A percentile compares a stretch with the other conserved stretches of the same genome.
Conservation (phyloP, 805 yeast species). For the Citeromyces matritensis region DNA sequence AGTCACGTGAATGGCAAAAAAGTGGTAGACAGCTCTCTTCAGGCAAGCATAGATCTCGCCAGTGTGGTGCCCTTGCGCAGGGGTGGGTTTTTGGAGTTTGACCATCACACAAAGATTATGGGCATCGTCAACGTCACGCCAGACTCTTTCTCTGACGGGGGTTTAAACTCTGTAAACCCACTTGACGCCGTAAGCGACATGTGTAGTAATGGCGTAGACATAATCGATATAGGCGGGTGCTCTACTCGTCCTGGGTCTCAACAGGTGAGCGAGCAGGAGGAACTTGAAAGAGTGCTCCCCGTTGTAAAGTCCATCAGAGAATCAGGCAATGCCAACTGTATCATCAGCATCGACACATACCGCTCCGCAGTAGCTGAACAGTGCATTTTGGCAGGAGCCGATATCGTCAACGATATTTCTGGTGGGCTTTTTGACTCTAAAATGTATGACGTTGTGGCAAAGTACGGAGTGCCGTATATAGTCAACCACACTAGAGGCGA, state of each 20-base stretch:
- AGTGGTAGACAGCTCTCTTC: constrained; percentile 17
- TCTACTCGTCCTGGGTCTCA: constrained; percentile 80
- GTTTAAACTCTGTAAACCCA: constrained; percentile 16
- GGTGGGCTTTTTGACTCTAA: constrained; percentile 58
- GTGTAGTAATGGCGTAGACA: constrained; percentile 47
- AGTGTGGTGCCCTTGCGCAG: constrained; percentile 30
- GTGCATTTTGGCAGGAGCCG: constrained; percentile 66
- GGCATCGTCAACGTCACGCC: constrained; percentile 84
- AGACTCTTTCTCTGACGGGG: constrained; percentile 93
- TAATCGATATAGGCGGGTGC: constrained; percentile 88
- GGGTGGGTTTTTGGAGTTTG: constrained; percentile 20
- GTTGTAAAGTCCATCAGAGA: constrained; percentile 45
- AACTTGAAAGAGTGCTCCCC: constrained; percentile 56
- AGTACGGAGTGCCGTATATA: constrained; percentile 60
- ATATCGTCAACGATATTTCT: constrained; percentile 82
- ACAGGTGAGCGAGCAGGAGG: constrained; percentile 51
- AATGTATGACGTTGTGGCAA: constrained; percentile 59
- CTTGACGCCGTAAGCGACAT: constrained; percentile 27
- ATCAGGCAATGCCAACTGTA: constrained; percentile 17
- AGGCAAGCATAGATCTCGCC: constrained; percentile 33
- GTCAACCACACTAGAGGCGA: constrained; percentile 75
- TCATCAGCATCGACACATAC: constrained; percentile 83
- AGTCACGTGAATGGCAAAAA: neutral
- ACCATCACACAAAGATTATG: constrained; percentile 62
- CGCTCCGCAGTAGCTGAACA: constrained; percentile 59